phyloP scores from a whole-genome alignment of 2,329 filamentous ascomycete genomes.

The Zymoseptoria tritici region DNA sequence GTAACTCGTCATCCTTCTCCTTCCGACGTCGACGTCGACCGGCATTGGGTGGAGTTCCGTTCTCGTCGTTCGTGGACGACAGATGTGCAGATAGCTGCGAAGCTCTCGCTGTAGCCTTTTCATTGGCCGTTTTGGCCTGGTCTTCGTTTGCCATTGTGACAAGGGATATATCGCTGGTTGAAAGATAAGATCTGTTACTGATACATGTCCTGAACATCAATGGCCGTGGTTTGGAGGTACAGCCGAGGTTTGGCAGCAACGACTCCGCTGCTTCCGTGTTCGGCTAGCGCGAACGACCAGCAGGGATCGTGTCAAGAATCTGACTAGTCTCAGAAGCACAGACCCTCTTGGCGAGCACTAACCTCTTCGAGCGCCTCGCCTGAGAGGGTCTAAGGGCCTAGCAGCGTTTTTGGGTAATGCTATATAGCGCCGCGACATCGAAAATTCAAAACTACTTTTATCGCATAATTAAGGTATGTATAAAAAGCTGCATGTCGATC shows the following conservation, averaged over 20 bases:
- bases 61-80: constrained; percentile 31
- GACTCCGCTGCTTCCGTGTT: background rate
- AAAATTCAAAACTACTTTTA: too few species aligned
- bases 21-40: constrained; percentile 25
- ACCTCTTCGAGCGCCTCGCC: too few species aligned
- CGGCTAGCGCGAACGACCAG: background rate
- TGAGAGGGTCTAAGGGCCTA: too few species aligned
- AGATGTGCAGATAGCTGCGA: constrained; percentile 26
- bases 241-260: background rate
- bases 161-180: background rate
- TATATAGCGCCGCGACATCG: too few species aligned
- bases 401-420: too few species aligned
- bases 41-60: constrained; percentile 23
- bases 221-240: background rate
- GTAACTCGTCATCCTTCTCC: constrained; percentile 38
- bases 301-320: background rate
- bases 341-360: too few species aligned
- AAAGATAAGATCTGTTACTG: background rate
- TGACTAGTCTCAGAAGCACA: too few species aligned
- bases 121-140: background rate
- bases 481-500: too few species aligned
- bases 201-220: background rate
- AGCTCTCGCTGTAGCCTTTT: constrained; percentile 20
- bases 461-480: too few species aligned
- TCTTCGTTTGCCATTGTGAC: background rate